phyloP scores from a whole-genome alignment of 345 rosid genomes.

The Sapria himalayana region DNA sequence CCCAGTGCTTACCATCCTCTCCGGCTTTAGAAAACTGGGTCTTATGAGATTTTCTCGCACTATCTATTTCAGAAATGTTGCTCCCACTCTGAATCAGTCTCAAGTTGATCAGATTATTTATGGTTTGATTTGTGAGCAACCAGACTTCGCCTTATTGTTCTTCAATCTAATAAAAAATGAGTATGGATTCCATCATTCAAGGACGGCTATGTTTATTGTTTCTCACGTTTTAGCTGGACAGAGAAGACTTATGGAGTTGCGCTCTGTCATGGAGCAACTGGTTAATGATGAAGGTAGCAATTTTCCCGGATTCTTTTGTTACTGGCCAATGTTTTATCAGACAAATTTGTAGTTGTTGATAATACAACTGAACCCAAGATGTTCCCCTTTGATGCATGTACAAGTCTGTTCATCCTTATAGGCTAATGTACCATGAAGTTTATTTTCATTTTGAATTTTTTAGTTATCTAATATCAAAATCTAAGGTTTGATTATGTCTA shows the following conservation, averaged over 20 bases:
- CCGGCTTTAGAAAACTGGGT: constrained; percentile 24
- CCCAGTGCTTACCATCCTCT: constrained; percentile 21
- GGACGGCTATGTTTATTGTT: constrained; percentile 22
- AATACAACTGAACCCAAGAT: no score
- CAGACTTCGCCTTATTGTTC: constrained; percentile 31
- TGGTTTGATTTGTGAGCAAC: constrained; percentile 19
- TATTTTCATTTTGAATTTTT: no score
- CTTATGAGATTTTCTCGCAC: constrained; percentile 21
- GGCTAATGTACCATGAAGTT: no score
- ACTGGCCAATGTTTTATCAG: constrained; percentile 1
- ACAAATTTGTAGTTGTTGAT: no score
- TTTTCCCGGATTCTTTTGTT: not conserved
- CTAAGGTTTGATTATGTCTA: no score
- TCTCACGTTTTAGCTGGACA: constrained; percentile 32
- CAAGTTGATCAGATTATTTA: constrained; percentile 30
- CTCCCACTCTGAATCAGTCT: constrained; percentile 16
- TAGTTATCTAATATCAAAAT: no score
- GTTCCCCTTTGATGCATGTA: no score
- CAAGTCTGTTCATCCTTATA: no score
- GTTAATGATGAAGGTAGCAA: constrained; percentile 37
- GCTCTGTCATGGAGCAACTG: constrained; percentile 23
- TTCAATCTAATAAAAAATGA: constrained; percentile 27
- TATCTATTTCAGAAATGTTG: constrained; percentile 13
- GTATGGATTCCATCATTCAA: constrained; percentile 37
- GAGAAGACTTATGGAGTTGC: constrained; percentile 32